These are phyloP conservation scores for Eimeria falciformis DNA, from an alignment of 169 alveolate genomes.

Conservation along the genomic window DNA sequence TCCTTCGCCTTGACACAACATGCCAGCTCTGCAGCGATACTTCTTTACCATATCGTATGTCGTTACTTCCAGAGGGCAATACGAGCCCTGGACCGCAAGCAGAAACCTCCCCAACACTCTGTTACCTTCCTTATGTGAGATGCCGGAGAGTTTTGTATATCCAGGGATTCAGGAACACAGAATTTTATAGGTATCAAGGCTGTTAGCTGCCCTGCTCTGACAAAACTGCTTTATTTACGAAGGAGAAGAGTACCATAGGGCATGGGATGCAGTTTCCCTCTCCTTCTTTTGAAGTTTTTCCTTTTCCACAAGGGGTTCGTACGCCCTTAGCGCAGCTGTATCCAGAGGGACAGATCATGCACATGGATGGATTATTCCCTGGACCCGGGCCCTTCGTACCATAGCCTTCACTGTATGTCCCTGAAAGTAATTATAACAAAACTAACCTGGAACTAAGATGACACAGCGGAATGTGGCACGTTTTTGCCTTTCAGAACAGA, in stretches of 20 bases:
- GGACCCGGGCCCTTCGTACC: conserved; percentile 59
- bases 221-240: too few species aligned
- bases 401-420: conserved; percentile 55
- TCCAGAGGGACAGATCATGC: conserved; percentile 46
- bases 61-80: conserved; percentile 40
- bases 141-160: too few species aligned
- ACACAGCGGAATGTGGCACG: not conserved
- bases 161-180: too few species aligned
- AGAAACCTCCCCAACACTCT: too few species aligned
- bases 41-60: conserved; percentile 36
- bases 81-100: conserved; percentile 26
- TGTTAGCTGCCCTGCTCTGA: too few species aligned
- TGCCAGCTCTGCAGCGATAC: conserved; percentile 55
- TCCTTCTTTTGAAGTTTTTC: conserved; percentile 38
- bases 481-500: too few species aligned
- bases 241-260: conserved; percentile 43
- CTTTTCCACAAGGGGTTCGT: conserved; percentile 25
- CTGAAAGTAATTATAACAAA: not conserved
- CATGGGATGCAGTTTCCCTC: conserved; percentile 12
- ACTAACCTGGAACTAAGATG: not conserved
- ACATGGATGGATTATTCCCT: conserved; percentile 27
- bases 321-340: conserved; percentile 25
- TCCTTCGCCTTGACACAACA: conserved; percentile 39
- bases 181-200: too few species aligned
- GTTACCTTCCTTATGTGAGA: too few species aligned